Base-by-base conservation (phyloP, 371 early-diverging fungal genomes). In the Sporodiniella umbellata region DNA sequence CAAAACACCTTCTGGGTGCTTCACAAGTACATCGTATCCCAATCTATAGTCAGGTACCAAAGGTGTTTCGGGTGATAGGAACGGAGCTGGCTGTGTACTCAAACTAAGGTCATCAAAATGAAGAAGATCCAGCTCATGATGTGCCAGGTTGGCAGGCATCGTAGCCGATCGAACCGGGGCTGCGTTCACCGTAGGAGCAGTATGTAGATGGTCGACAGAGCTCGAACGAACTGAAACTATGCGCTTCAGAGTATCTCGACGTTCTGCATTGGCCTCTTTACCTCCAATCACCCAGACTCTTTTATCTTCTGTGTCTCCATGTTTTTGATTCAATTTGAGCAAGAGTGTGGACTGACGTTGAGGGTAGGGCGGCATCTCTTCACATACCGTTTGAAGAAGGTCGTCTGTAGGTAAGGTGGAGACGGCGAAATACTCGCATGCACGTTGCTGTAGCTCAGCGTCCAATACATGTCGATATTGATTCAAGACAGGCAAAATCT, bases 301-400 rank as follows among this genome's bases (percentile, higher is more conserved):
- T 62, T 93, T 92, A 59, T 96, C 97, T 59, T 94, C 96, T 0
- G 96, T 95, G 65, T 92, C 91, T 4, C 84, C 79, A 14, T 90
- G 85, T 66, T 90, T 88, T 58, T 89, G 86, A 11, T 91, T 85
- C 50, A 98, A 61, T 25, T 89, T 72, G 4, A 81, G 73, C 24
- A 97, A 56, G 31, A 98, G 64, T 0, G 94, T 90, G 0, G 95
- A 95, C 64, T 95, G 94, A 15, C 94, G 85, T 60, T 94, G 94
- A 0, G 94, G 93, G 79, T 91, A 96, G 18, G 92, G 93, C 19
- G 98, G 98, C 94, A 98, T 95, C 61, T 96, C 95, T 50, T 96
- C 98, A 58, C 95, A 96, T 18, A 95, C 90, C 0, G 88, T 86
- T 39, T 91, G 90, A 7, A 98, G 61, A 48, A 98, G 70, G n/a